Evolutionary conservation across 2,329 filamentous ascomycete species (phyloP), one percentile per base, ranked within the genome.

Genomic region (Cladosporium sphaerospermum): DNA sequence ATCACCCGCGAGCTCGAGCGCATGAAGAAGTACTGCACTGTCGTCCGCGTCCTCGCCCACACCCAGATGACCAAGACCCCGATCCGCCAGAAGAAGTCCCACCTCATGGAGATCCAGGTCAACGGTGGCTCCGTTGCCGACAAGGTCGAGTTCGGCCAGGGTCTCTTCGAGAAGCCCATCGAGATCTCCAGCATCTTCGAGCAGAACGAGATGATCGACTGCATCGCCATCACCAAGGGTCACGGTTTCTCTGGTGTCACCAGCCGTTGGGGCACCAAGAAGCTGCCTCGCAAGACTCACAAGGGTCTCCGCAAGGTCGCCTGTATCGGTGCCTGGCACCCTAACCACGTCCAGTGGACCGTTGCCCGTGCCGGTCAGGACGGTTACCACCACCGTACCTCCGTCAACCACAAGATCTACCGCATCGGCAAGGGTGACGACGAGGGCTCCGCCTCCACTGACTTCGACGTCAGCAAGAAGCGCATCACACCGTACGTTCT

Each of bases 21-120:
- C 78, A 97, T 99, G 80, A 96, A 96, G 89, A 97, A 97, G 84
- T 99, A 99, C 89, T 96, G 92, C 88, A 93, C 90, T 68, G 91
- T 97, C 76, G 88, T 99, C 81, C 93, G 93, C 77, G 85, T 99
- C 67, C 91, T 99, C 75, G 92, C 93, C 76, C 93, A 99, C 86
- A 96, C 93, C 68, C 93, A 99, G 82, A 91, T 97, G 84, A 85
- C 86, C 85, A 92, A 95, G 86, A 97, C 93, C 59, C 92, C 93
- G 62, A 87, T 99, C 77, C 97, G 96, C 88, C 93, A 99, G 84
- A 99, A 99, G 91, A 99, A 97, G 89, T 92, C 93, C 71, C 93
- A 99, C 79, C 84, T 99, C 68, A 99, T 99, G 93, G 93, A 99
- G 83, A 90, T 99, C 76, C 93, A 99, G 83, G 78, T 99, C 85